phyloP scores from a whole-genome alignment of 768 basidiomycete genomes.

The Leccinum uliginosum region DNA sequence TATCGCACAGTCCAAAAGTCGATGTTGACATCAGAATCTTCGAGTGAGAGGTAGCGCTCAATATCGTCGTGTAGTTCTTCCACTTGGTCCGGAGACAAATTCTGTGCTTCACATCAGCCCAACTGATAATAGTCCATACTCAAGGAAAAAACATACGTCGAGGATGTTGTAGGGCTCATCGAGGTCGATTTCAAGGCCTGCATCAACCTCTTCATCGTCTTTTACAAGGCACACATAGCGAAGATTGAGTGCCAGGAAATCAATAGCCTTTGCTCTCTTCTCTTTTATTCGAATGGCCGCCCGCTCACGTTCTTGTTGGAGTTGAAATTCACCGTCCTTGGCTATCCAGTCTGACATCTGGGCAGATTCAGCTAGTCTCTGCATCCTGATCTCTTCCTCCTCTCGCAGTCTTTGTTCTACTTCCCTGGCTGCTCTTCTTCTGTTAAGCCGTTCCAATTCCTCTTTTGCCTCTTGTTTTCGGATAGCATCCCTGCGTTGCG shows the following conservation, averaged over 20 bases:
- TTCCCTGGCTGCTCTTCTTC: slow-evolving; percentile 87
- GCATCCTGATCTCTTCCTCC: slow-evolving; percentile 88
- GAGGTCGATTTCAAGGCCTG: slow-evolving; percentile 93
- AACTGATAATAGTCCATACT: neutral
- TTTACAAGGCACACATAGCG: slow-evolving; percentile 80
- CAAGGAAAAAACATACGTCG: slow-evolving; percentile 54
- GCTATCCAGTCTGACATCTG: slow-evolving; percentile 99
- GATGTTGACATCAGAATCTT: slow-evolving; percentile 77
- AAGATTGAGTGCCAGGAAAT: slow-evolving; percentile 93
- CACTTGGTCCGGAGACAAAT: slow-evolving; percentile 79
- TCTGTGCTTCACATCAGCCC: slow-evolving; percentile 43
- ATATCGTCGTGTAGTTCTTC: slow-evolving; percentile 95
- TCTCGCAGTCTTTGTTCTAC: slow-evolving; percentile 84
- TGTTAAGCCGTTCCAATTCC: slow-evolving; percentile 89
- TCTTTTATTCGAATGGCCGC: slow-evolving; percentile 95
- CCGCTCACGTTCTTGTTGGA: slow-evolving; percentile 87
- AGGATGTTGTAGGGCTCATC: slow-evolving; percentile 99
- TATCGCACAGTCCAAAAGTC: slow-evolving; percentile 93
- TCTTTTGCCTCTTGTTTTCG: slow-evolving; percentile 90
- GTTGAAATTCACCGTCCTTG: slow-evolving; percentile 95
- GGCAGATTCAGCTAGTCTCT: slow-evolving; percentile 85
- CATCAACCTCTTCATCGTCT: slow-evolving; percentile 76
- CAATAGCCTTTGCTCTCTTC: slow-evolving; percentile 97
- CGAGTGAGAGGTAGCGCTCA: slow-evolving; percentile 83
- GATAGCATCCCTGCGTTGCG: slow-evolving; percentile 72